Base-by-base conservation (phyloP, 164 flowering plant genomes). In the Aristolochia contorta region DNA sequence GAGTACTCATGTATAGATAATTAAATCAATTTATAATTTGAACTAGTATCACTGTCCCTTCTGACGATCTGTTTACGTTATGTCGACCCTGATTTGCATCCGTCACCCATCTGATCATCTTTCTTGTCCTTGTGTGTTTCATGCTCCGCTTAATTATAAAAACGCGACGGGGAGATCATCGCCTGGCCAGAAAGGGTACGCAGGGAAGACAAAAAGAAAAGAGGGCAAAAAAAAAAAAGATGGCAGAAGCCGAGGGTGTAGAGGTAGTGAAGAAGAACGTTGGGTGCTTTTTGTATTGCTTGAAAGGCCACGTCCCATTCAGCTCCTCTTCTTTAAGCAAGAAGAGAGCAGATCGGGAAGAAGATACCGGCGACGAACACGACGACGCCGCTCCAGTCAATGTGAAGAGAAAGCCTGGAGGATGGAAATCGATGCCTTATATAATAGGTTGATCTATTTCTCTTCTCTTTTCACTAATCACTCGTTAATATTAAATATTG, bases 351-450 rank as follows among this genome's bases (percentile, higher is more conserved):
- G 41, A 22, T n/a, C n/a, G n/a, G 16, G 20, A 55, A 55, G 54
- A 1, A 15, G 41, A 14, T 5, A 27, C 25, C n/a, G 19, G 8
- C 6, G n/a, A 10, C 14, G 50, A 48, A 19, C 55, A 23, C n/a
- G 19, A 12, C 5, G n/a, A 10, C 14, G 50, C 41, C 16, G 56
- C 20, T 4, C 16, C 33, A 19, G 16, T 24, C n/a, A 56, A 19
- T 19, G 1, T 51, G 18, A 55, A 60, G 25, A 77, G 69, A 25
- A 73, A 68, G 50, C 71, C 69, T 6, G 77, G 77, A n/a, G 80
- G 80, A 57, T 73, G 77, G 77, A 73, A 61, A 20, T 27, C 77
- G 57, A 77, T 77, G 80, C 80, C 80, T 30, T 73, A 60, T 53
- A 55, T 77, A 58, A 21, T 77, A 58, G 80, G 79, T 70, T n/a